Conservation (phyloP, 2,329 filamentous ascomycete species). For the Thielaviopsis punctulata region DNA sequence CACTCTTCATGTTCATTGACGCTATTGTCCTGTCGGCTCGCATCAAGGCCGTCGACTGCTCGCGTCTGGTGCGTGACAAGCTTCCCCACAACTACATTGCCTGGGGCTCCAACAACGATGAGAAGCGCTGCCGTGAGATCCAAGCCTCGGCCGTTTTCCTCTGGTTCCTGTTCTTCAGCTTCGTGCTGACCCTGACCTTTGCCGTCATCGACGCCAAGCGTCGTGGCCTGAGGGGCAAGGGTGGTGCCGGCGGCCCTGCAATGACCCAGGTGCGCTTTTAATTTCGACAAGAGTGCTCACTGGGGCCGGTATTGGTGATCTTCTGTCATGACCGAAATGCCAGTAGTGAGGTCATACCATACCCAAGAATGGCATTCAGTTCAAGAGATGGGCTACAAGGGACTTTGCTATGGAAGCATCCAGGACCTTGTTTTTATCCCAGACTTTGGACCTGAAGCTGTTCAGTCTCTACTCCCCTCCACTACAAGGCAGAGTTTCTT, state of each 20-base stretch:
- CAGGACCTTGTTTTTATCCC: background rate
- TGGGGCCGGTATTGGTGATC: background rate
- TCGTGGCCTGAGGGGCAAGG: conserved; percentile 25
- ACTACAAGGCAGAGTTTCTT: background rate
- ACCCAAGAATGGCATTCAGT: background rate
- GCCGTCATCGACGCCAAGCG: conserved; percentile 35
- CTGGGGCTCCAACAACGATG: conserved; percentile 39
- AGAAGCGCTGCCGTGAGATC: conserved; percentile 55
- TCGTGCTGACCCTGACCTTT: conserved; percentile 39
- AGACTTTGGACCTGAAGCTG: too few relatives aligned
- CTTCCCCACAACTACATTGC: conserved; percentile 36
- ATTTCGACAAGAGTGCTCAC: too few relatives aligned
- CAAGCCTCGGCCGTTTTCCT: conserved; percentile 61
- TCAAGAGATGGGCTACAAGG: background rate
- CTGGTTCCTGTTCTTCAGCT: conserved; percentile 58
- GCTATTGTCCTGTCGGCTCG: conserved; percentile 55
- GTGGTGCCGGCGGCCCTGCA: conserved; percentile 27
- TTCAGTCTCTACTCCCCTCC: conserved; percentile 36
- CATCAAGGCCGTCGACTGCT: conserved; percentile 52
- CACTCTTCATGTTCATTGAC: conserved; percentile 53
- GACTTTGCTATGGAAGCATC: background rate
- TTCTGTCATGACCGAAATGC: background rate
- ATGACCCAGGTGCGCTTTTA: conserved; percentile 41
- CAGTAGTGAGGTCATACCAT: background rate
- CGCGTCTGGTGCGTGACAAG: conserved; percentile 24